phyloP scores from a whole-genome alignment of 83 land plant genomes.

The Thuja plicata region DNA sequence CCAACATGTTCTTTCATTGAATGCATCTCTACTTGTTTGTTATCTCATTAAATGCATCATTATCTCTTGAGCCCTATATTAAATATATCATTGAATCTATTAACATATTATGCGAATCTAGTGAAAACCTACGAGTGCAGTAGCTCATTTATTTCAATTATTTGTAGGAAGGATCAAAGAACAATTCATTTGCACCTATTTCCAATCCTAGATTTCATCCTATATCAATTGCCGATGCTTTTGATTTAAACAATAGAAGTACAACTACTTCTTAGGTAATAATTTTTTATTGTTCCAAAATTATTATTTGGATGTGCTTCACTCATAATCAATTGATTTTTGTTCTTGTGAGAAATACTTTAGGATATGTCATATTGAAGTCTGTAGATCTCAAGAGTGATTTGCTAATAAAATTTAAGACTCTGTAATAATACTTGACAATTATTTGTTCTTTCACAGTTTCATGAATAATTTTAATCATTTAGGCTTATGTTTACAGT shows the following conservation, averaged over 20 bases:
- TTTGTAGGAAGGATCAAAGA: conserved; percentile 30
- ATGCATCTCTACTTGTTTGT: too few species aligned
- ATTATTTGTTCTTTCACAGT: background rate
- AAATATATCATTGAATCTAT: too few species aligned
- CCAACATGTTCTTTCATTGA: too few species aligned
- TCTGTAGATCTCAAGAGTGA: background rate
- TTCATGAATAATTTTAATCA: background rate
- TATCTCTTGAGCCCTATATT: too few species aligned
- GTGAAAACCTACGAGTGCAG: background rate
- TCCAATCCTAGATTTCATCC: conserved; percentile 20
- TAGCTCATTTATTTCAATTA: conserved; percentile 37
- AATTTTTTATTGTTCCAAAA: background rate
- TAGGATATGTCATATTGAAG: background rate
- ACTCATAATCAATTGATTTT: background rate
- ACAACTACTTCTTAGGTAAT: conserved; percentile 11
- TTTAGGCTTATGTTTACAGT: background rate
- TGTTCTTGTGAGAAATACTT: background rate
- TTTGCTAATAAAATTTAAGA: background rate
- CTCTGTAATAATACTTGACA: background rate
- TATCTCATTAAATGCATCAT: too few species aligned
- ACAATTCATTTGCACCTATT: conserved; percentile 13
- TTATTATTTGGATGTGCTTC: too few species aligned
- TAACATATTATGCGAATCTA: too few species aligned
- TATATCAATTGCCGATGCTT: conserved; percentile 22
- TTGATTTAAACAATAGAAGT: conserved; percentile 16